Percentiles rank a stretch among this genome's conserved stretches.
phyloP scores from a whole-genome alignment of 208 protist species.

The Tritrichomonas musculus region DNA sequence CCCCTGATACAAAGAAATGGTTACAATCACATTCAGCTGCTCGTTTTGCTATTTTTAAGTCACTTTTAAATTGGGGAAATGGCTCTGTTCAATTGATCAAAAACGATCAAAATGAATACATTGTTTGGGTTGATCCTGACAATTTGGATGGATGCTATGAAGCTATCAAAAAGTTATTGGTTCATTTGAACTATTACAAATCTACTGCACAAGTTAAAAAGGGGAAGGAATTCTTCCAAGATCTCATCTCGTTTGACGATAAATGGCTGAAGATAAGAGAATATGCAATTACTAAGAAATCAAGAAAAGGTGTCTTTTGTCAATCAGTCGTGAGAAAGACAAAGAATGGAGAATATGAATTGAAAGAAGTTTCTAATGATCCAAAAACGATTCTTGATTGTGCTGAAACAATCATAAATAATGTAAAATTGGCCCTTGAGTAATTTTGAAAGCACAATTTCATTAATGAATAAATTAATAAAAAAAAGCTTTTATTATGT shows the following conservation, averaged over 20 bases:
- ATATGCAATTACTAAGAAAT: background rate
- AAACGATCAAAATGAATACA: background rate
- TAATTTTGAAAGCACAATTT: no score
- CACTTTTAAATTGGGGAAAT: background rate
- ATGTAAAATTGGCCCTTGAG: background rate
- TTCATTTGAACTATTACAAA: background rate
- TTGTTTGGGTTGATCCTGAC: no score
- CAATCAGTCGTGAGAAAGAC: background rate
- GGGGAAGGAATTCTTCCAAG: background rate
- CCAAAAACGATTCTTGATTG: background rate
- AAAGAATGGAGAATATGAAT: background rate
- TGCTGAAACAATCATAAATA: background rate
- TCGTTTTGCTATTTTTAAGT: background rate
- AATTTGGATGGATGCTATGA: background rate
- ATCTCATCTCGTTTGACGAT: background rate
- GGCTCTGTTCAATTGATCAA: background rate
- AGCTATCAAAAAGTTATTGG: background rate
- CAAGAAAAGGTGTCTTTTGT: background rate
- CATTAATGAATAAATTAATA: no score
- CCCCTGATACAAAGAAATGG: constrained; percentile 31
- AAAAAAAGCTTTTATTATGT: no score
- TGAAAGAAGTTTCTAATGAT: background rate
- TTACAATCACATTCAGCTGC: constrained; percentile 42
- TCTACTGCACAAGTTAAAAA: background rate
- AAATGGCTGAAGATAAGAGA: background rate